Percentiles rank a stretch among this genome's conserved stretches.
These are phyloP conservation scores for Dactylonectria estremocensis DNA, from an alignment of 2,329 filamentous ascomycete species.

Conservation along the genomic window DNA sequence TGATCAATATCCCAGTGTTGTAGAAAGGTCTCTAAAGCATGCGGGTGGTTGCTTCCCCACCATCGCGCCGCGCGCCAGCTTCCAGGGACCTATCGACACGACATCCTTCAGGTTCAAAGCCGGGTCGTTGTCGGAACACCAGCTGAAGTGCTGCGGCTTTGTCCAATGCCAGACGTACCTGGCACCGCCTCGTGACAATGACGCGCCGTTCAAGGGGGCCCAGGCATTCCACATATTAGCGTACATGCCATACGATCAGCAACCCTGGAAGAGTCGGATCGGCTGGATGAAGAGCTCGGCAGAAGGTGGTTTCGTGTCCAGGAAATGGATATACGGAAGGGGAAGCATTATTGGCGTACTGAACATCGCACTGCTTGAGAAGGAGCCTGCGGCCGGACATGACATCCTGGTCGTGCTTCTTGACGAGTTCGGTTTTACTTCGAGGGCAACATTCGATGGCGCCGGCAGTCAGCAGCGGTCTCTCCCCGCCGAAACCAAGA, in stretches of 20 bases:
- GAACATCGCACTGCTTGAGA: background rate
- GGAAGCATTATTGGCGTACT: background rate
- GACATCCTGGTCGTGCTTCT: background rate
- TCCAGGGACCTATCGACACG: slow-evolving; percentile 26
- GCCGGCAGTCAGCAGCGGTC: background rate
- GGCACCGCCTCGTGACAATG: too few species aligned
- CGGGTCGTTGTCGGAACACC: slow-evolving; percentile 17
- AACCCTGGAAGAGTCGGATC: slow-evolving; percentile 26
- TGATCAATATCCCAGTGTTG: too few species aligned
- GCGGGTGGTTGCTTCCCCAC: slow-evolving; percentile 9
- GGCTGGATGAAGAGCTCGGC: slow-evolving; percentile 23
- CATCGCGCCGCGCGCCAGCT: too few species aligned
- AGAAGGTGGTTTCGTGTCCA: slow-evolving; percentile 23
- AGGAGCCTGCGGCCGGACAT: background rate
- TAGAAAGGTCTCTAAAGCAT: slow-evolving; percentile 14
- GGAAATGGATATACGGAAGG: slow-evolving; percentile 12
- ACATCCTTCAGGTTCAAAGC: slow-evolving; percentile 24
- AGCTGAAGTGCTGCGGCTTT: slow-evolving; percentile 29
- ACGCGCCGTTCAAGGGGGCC: too few species aligned
- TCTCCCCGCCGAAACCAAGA: background rate
- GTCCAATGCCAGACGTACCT: slow-evolving; percentile 31
- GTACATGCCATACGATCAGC: slow-evolving; percentile 33
- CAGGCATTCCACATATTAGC: too few species aligned
- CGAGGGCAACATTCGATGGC: background rate
- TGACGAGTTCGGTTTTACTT: background rate